A percentile compares a stretch with the other conserved stretches of the same genome.
Conservation (phyloP, 495 filamentous ascomycete genomes). For the Trichoderma gamsii region DNA sequence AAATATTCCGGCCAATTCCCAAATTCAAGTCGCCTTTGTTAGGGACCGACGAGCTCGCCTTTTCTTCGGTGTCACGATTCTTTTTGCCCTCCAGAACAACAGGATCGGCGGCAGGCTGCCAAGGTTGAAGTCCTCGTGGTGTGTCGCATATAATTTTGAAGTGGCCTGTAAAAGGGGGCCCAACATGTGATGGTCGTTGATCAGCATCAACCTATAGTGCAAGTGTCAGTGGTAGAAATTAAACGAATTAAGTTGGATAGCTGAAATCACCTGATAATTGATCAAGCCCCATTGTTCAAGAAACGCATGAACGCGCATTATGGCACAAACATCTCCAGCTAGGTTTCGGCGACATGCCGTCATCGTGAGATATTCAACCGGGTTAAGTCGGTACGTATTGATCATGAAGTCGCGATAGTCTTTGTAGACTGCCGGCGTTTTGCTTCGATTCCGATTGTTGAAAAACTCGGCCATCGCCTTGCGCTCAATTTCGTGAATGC, state of each 20-base stretch:
- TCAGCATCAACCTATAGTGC: conserved; percentile 79
- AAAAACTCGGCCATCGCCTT: conserved; percentile 96
- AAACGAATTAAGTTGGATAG: neutral
- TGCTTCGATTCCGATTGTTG: conserved; percentile 95
- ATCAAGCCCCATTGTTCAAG: conserved; percentile 99
- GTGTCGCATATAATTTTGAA: conserved; percentile 93
- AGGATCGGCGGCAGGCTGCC: conserved; percentile 79
- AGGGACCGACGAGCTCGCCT: conserved; percentile 53
- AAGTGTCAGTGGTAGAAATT: conserved; percentile 24
- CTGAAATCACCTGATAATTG: conserved; percentile 80
- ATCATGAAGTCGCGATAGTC: conserved; percentile 99
- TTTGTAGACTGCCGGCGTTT: conserved; percentile 95
- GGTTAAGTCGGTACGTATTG: conserved; percentile 94
- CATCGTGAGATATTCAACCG: conserved; percentile 91
- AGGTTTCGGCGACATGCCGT: conserved; percentile 95
- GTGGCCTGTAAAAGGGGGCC: conserved; percentile 93
- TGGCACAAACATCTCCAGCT: conserved; percentile 95
- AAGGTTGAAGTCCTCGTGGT: conserved; percentile 86
- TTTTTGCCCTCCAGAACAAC: conserved; percentile 58
- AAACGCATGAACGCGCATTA: conserved; percentile 97
- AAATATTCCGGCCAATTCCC: conserved; percentile 88
- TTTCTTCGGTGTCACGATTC: conserved; percentile 71
- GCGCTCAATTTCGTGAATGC: conserved; percentile 77
- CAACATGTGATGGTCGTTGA: conserved; percentile 88
- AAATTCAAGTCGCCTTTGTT: conserved; percentile 78